Conservation (phyloP, 345 rosid species). For the Isatis tinctoria region DNA sequence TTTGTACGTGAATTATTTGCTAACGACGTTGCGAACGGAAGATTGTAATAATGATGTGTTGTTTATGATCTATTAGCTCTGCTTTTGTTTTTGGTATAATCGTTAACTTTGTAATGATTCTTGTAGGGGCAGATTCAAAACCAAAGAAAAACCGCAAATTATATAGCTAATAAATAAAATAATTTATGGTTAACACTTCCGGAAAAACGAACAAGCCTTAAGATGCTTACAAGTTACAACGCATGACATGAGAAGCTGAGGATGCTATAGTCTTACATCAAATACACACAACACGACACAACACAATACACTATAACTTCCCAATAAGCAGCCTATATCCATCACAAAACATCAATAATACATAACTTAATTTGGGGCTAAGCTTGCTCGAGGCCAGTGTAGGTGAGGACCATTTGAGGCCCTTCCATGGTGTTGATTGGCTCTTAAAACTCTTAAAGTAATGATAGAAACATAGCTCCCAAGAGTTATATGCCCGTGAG, state of each 20-base stretch:
- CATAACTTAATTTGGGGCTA: constrained; percentile 6
- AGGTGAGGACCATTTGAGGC: not conserved
- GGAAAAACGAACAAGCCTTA: constrained; percentile 10
- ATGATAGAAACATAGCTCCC: constrained; percentile 13
- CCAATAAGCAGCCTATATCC: constrained; percentile 25
- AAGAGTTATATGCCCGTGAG: not conserved
- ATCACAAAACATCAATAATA: constrained; percentile 26
- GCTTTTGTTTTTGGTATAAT: not conserved
- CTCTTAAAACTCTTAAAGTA: not conserved
- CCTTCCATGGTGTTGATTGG: constrained; percentile 14
- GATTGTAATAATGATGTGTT: too few relatives aligned
- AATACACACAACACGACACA: constrained; percentile 28
- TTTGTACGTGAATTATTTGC: not conserved
- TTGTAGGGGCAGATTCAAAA: not conserved
- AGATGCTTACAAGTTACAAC: constrained; percentile 23
- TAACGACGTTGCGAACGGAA: not conserved
- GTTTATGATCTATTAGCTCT: not conserved
- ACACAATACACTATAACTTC: constrained; percentile 24
- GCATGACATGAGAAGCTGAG: constrained; percentile 1
- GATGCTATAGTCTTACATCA: constrained; percentile 14
- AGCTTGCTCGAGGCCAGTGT: constrained; percentile 14
- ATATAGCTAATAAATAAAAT: not conserved
- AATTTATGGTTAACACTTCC: not conserved
- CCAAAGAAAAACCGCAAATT: constrained; percentile 6
- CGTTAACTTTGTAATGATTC: not conserved